Evolutionary conservation across 495 filamentous ascomycete species (phyloP), one percentile per base, ranked within the genome.

Genomic region (Thozetella sp.): DNA sequence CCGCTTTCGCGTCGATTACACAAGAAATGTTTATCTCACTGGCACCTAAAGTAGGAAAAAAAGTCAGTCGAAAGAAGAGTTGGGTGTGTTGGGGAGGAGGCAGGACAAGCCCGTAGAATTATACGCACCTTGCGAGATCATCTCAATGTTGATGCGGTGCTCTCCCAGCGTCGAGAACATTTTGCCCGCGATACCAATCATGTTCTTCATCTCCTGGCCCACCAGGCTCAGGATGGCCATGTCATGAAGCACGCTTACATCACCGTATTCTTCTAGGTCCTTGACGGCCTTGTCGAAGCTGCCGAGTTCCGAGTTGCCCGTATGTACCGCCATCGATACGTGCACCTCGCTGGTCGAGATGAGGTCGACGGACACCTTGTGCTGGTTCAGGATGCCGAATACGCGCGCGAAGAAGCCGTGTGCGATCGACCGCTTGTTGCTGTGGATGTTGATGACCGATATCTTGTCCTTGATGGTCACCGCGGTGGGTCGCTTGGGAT

Each of bases 11-110:
- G 66, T 95, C 91, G 65, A 99, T 96, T 9, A 99, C 95, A 72
- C 95, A 98, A 15, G 91, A 95, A 55, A 99, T 99, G 72, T 97
- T 97, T 76, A 99, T 99, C 80, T 99, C 95, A 67, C 93, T 97
- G 46, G 93, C 93, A 58, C 94, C 95, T 96, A 22, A 30, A 61
- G 30, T 24, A 15, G 22, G 15, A 50, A 9, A 20, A 48, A 51
- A 13, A 51, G 45, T 12, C 37, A 55, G 22, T 34, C 2, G 51
- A 0, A 27, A 55, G 50, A 15, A n/a, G n/a, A n/a, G 22, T 60
- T 60, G 57, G 53, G 40, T 30, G 17, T 11, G 11, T 19, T 0
- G 22, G 9, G 53, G 1, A 15, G 24, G 25, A 34, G 40, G 1
- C 40, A 48, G 40, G 25, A 45, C 43, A 51, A 54, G 22, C 50